Evolutionary conservation across 2,329 filamentous ascomycete genomes (phyloP).

Genomic region (Dactylonectria estremocensis): DNA sequence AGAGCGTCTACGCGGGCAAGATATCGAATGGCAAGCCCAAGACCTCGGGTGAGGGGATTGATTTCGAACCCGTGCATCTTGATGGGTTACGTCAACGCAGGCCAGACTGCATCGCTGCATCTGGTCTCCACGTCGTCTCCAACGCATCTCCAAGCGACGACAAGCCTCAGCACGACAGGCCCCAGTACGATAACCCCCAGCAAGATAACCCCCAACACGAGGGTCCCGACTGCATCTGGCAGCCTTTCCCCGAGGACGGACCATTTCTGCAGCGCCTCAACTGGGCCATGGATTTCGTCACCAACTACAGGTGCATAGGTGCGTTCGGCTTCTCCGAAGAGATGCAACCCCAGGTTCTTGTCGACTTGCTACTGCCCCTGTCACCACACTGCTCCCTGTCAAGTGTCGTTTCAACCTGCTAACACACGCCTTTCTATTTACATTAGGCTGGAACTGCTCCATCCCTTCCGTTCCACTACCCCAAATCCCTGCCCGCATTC

Average conservation of each 20-base stretch:
- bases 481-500: conserved; percentile 52
- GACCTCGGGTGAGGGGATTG: not conserved
- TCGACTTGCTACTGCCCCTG: not conserved
- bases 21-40: not conserved
- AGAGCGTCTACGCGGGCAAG: conserved; percentile 22
- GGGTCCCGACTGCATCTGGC: conserved; percentile 71
- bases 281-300: conserved; percentile 71
- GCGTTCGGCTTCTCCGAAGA: conserved; percentile 40
- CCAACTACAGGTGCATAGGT: conserved; percentile 70
- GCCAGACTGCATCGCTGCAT: not conserved
- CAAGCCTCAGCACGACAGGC: not conserved
- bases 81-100: conserved; percentile 42
- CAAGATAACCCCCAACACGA: conserved; percentile 27
- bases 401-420: not conserved
- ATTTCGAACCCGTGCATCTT: conserved; percentile 8
- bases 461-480: conserved; percentile 67
- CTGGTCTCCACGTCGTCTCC: not conserved
- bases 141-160: not conserved
- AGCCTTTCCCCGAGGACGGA: conserved; percentile 68
- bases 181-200: too few relatives aligned
- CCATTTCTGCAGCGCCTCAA: conserved; percentile 65
- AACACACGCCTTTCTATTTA: not conserved
- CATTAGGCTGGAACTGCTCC: conserved; percentile 71
- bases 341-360: not conserved
- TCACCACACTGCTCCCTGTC: too few relatives aligned